phyloP scores from a whole-genome alignment of 805 yeast species.

The Saccharomycopsis selenospora region DNA sequence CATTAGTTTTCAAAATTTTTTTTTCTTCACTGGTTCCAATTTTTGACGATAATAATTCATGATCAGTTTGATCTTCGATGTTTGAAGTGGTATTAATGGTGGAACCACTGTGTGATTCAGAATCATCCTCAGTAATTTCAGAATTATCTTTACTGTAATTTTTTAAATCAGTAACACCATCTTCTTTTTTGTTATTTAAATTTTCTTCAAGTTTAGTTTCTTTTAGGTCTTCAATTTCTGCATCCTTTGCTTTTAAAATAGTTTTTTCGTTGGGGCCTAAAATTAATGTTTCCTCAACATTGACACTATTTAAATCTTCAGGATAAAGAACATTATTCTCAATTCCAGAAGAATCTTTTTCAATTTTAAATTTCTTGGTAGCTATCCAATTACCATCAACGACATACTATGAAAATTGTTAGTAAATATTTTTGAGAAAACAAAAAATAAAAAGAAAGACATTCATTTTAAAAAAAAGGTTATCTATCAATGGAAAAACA shows the following conservation, averaged over 20 bases:
- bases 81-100: no score
- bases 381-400: constrained; percentile 55
- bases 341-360: constrained; percentile 42
- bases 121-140: no score
- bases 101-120: background rate
- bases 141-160: no score
- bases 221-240: background rate
- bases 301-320: constrained; percentile 29
- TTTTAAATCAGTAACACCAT: no score
- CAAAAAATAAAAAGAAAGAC: background rate
- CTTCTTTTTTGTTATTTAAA: no score
- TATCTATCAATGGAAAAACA: background rate
- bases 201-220: no score
- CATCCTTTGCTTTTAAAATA: background rate
- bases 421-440: background rate
- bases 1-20: background rate
- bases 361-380: constrained; percentile 27
- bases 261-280: background rate
- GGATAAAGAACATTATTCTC: constrained; percentile 42
- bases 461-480: background rate
- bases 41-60: background rate
- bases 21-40: background rate
- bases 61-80: background rate
- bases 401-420: constrained; percentile 30
- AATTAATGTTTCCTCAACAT: no score